Conservation (phyloP, 441 rosid species). For the Rhodomyrtus psidioides region DNA sequence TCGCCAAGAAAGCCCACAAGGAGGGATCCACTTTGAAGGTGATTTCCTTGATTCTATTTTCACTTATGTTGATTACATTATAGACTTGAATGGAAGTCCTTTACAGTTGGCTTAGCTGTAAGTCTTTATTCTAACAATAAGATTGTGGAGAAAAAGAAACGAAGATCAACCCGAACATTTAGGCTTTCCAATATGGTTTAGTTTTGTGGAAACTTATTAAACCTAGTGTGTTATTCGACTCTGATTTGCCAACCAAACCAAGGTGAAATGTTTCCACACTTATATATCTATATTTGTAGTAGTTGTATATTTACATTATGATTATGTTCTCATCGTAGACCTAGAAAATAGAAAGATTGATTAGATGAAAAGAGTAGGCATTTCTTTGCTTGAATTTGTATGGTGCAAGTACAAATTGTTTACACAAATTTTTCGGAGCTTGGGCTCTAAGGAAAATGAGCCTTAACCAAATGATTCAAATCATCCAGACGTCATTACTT, state of each 20-base stretch:
- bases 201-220: neutral
- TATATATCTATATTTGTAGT: neutral
- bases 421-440: neutral
- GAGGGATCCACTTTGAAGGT: conserved; percentile 92
- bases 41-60: conserved; percentile 8
- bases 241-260: neutral
- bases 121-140: neutral
- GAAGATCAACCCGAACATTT: neutral
- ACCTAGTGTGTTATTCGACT: neutral
- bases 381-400: neutral
- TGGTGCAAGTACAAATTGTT: neutral
- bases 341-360: neutral
- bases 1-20: conserved; percentile 96
- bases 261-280: neutral
- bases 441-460: neutral
- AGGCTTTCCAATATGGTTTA: neutral
- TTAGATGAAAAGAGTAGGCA: no score
- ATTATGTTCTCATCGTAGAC: neutral
- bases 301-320: neutral
- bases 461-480: neutral
- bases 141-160: neutral
- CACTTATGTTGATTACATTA: neutral
- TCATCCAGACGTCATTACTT: neutral
- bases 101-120: neutral
- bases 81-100: neutral